Evolutionary conservation across 768 basidiomycete genomes (phyloP), one percentile per base, ranked within the genome.

Genomic region (Termitomyces titanicus): DNA sequence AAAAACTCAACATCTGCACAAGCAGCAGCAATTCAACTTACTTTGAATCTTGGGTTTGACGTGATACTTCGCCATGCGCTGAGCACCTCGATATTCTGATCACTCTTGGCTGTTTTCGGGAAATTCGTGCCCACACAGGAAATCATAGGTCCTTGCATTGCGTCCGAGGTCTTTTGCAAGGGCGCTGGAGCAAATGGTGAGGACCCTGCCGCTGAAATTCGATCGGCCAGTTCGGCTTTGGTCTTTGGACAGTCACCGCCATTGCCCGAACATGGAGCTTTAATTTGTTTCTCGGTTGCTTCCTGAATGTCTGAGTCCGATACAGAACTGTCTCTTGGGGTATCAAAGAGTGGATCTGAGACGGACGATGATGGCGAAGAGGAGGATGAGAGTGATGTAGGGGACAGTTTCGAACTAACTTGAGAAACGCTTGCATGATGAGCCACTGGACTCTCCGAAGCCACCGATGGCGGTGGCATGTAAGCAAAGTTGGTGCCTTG

Each of bases 41-140:
- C 89, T 79, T 87, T 89, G 69, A 88, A 92, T 63, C 82, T 76
- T 3, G 89, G 90, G 65, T 86, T 81, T 31, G 81, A 81, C 20
- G 83, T 86, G 62, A 94, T 88, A 62, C 74, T 85, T 61, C 83
- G 73, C 91, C 89, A 93, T 12, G 90, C 91, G 55, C 82, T 81
- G 40, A 90, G 75, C 20, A 92, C 85, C 67, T 91, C 88, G 12
- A 92, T 71, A 59, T 92, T 92, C 55, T 83, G 75, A 45, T 88
- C 86, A 64, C 78, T 89, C 71, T 85, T 79, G 58, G 78, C 69
- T 15, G 86, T 88, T 70, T 73, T 79, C 6, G 89, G 88, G 65
- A 92, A 84, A 5, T 72, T 79, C n/a, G 84, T 78, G 9, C 83
- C 85, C 53, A 81, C 74, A 67, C 89, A 91, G 31, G 77, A 74